These are phyloP conservation scores for Mucor indicus DNA, from an alignment of 371 early-diverging fungal species.

Conservation along the genomic window DNA sequence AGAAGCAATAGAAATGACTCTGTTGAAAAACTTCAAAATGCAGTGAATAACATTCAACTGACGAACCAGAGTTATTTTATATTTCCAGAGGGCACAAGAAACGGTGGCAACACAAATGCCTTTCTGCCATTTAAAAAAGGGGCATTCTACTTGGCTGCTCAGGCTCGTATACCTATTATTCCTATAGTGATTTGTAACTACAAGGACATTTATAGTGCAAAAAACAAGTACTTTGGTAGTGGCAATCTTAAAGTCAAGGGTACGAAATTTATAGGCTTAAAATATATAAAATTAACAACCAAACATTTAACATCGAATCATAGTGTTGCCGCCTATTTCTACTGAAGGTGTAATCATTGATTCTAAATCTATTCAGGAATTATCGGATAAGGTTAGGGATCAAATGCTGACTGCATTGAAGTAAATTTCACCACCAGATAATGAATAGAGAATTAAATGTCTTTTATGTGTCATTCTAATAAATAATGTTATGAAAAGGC, in stretches of 20 bases:
- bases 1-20: conserved; percentile 80
- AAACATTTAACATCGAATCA: too few relatives aligned
- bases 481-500: too few relatives aligned
- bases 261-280: conserved; percentile 13
- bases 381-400: conserved; percentile 63
- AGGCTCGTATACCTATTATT: conserved; percentile 82
- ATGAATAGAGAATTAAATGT: too few relatives aligned
- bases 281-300: too few relatives aligned
- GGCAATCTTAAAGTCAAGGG: conserved; percentile 77
- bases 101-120: conserved; percentile 36
- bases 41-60: conserved; percentile 70
- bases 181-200: conserved; percentile 87
- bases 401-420: conserved; percentile 70
- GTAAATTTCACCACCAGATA: conserved; percentile 68
- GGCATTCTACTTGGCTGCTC: conserved; percentile 88
- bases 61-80: conserved; percentile 81
- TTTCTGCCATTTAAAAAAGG: conserved; percentile 94
- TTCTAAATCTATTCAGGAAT: conserved; percentile 67
- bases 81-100: conserved; percentile 94
- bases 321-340: conserved; percentile 75
- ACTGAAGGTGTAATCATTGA: conserved; percentile 59
- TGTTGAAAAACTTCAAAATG: conserved; percentile 76
- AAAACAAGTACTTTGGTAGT: conserved; percentile 54
- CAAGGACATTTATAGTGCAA: conserved; percentile 68
- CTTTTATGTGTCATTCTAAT: too few relatives aligned